A percentile compares a stretch with the other conserved stretches of the same genome.
phyloP scores from a whole-genome alignment of 345 rosid species.

The Bruguiera sexangula region DNA sequence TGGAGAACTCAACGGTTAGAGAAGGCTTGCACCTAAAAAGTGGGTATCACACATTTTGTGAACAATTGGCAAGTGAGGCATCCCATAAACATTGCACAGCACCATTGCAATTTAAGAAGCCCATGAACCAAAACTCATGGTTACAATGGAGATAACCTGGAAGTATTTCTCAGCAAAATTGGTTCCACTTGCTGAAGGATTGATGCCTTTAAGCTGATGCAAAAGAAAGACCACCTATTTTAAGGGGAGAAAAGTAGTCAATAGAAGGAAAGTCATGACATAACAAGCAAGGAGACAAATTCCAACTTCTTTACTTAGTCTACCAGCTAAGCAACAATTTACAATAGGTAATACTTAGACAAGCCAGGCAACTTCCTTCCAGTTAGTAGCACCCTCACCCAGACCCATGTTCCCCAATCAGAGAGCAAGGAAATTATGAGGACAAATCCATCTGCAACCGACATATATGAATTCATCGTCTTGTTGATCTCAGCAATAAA shows the following conservation, averaged over 20 bases:
- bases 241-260: background rate
- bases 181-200: slow-evolving; percentile 49
- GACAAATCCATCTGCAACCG: too few relatives aligned
- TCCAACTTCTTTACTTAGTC: background rate
- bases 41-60: slow-evolving; percentile 38
- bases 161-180: slow-evolving; percentile 59
- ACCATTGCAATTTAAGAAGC: slow-evolving; percentile 47
- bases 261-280: background rate
- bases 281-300: background rate
- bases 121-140: slow-evolving; percentile 71
- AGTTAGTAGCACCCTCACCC: too few relatives aligned
- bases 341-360: background rate
- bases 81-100: slow-evolving; percentile 45
- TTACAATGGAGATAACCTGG: slow-evolving; percentile 53
- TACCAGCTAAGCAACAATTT: too few relatives aligned
- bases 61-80: slow-evolving; percentile 26
- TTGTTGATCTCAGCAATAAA: too few relatives aligned
- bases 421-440: too few relatives aligned
- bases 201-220: slow-evolving; percentile 52
- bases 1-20: background rate
- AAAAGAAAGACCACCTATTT: slow-evolving; percentile 60
- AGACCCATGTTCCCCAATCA: too few relatives aligned
- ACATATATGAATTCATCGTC: background rate
- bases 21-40: background rate
- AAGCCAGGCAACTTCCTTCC: background rate